Base-by-base conservation (phyloP, 1,284 basidiomycete species). In the Ustanciosporium gigantosporum region DNA sequence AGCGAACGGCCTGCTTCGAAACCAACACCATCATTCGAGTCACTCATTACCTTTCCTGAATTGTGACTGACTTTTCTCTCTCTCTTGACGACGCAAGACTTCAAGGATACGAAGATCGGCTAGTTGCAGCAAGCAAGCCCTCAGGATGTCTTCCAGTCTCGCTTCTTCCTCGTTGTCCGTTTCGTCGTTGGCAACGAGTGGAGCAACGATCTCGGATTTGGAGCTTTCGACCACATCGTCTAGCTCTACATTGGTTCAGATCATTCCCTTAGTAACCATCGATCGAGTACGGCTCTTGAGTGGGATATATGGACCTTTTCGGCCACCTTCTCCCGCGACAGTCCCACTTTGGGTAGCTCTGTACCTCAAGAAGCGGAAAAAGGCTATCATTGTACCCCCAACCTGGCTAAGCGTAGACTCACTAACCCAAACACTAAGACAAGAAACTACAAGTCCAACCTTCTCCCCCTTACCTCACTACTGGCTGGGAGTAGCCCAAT, bases 311-410 rank as follows among this genome's bases (percentile, higher is more conserved):
- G 95, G 95, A 1, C 94, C 95, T 9, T 85, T 98, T 43, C 82
- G 87, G 13, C 94, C 95, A 5, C 92, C 94, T 11, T 83, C 85
- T 35, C 88, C 88, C 76, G 82, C 87, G 19, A 82, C 83, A 52
- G 85, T 97, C 9, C 95, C 95, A 0, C 82, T 97, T 5, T 98
- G 94, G 95, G 87, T 98, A 79, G 94, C 92, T 0, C 81, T 90
- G 5, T 91, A 94, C 68, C 81, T 98, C 45, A 97, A 97, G 79
- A 79, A 87, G 65, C 95, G 95, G 82, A 88, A 89, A 70, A 94
- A 94, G 78, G 97, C 94, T 61, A 85, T 90, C 64, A 89, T 98
- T 35, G 83, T 96, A 5, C 83, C 90, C 0, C 94, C 94, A 2
- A 82, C 84, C 21, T 98, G 94, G 94, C 82, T 98, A 23, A 85